Evolutionary conservation across 352 stramenopile genomes (phyloP), one percentile per base, ranked within the genome.

Genomic region (Phytophthora tentaculata): DNA sequence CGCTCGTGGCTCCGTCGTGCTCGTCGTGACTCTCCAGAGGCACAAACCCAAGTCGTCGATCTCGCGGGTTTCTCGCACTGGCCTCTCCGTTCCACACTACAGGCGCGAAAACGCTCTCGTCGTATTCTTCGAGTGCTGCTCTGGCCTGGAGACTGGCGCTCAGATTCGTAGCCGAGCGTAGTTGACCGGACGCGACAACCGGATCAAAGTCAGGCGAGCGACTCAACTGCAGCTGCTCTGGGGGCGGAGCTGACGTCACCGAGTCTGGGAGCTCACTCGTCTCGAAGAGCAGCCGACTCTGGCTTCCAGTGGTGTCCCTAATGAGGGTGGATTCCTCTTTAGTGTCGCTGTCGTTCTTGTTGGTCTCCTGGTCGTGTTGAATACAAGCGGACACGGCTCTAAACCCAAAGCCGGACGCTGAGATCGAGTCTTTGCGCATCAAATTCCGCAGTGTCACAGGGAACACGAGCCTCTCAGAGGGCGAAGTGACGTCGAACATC

Each of bases 401-500:
- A 23, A 58, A 20, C 24, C 47, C 59, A 23, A 58, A 53, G 47
- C 39, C 62, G 14, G 47, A n/a, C 2, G 26, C 35, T 5, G 57
- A 50, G 45, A 48, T 39, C 9, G 49, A 47, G 24, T 61, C 20
- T 43, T 35, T 70, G 29, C 28, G 48, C 59, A 92, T 84, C 28
- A 91, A 64, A 19, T 90, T 90, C 2, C 67, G 55, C 19, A 94
- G 65, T 3, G 74, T 74, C 19, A 78, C 72, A 3, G 86, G 86
- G 23, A 94, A 90, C 12, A 59, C 53, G 8, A 83, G 49, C 22
- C 81, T 87, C 19, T 78, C 75, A 2, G 58, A 81, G 14, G 83
- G 76, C 9, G 79, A 75, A 0, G 80, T 81, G n/a, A 82, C 43
- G 50, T 94, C 82, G 24, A 94, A 90, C 86, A 92, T 94, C 0